phyloP scores from a whole-genome alignment of 2,329 filamentous ascomycete species.

The Onygena corvina region DNA sequence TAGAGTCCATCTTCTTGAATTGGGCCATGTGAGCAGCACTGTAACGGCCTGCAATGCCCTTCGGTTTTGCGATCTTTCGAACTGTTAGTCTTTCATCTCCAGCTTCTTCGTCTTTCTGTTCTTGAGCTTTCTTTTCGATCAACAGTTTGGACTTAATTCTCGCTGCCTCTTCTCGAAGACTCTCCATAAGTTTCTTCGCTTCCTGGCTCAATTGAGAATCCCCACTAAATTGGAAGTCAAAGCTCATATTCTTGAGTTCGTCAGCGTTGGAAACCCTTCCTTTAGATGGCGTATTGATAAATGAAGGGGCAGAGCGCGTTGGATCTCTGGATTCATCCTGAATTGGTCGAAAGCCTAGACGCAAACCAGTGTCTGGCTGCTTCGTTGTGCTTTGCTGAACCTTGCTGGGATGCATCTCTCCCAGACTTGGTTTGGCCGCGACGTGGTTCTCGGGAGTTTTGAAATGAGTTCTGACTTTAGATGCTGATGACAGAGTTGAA shows the following conservation, averaged over 20 bases:
- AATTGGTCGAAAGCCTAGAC: slow-evolving; percentile 71
- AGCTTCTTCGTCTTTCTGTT: slow-evolving; percentile 33
- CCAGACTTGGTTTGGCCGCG: slow-evolving; percentile 55
- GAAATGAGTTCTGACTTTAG: slow-evolving; percentile 26
- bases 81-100: slow-evolving; percentile 29
- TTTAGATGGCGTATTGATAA: slow-evolving; percentile 35
- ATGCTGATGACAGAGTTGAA: slow-evolving; percentile 20
- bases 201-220: slow-evolving; percentile 37
- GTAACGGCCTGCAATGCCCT: slow-evolving; percentile 64
- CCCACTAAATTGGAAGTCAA: slow-evolving; percentile 37
- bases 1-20: slow-evolving; percentile 97
- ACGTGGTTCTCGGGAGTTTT: slow-evolving; percentile 54
- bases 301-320: slow-evolving; percentile 15
- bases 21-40: slow-evolving; percentile 75
- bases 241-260: slow-evolving; percentile 33
- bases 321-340: slow-evolving; percentile 31
- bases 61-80: slow-evolving; percentile 69
- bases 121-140: slow-evolving; percentile 48
- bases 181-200: slow-evolving; percentile 49
- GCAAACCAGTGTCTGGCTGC: slow-evolving; percentile 64
- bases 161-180: slow-evolving; percentile 59
- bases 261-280: slow-evolving; percentile 24
- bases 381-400: slow-evolving; percentile 63
- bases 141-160: slow-evolving; percentile 58
- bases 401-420: slow-evolving; percentile 87